phyloP scores from a whole-genome alignment of 2,329 filamentous ascomycete species.

The Beauveria scarabaeidicola region DNA sequence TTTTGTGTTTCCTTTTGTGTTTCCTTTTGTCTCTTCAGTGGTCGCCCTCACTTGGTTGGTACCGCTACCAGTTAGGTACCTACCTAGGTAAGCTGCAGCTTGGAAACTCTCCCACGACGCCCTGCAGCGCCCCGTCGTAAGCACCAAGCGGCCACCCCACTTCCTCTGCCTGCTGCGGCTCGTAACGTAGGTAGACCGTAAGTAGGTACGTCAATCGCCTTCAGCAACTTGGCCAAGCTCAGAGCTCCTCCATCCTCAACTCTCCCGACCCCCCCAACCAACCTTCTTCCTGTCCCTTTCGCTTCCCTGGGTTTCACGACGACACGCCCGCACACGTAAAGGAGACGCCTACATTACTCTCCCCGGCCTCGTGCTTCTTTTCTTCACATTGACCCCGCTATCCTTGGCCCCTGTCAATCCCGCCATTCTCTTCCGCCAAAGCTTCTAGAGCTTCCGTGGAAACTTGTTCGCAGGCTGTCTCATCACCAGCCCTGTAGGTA shows the following conservation, averaged over 20 bases:
- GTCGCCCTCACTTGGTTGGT: neutral
- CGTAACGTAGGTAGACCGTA: no score
- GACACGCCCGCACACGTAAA: neutral
- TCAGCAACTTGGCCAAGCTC: conserved; percentile 7
- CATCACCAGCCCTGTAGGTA: conserved; percentile 7
- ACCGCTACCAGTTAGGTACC: no score
- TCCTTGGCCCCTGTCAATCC: neutral
- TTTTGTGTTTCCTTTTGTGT: no score
- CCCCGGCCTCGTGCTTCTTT: neutral
- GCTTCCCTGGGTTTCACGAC: neutral
- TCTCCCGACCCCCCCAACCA: neutral
- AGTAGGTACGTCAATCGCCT: conserved; percentile 6
- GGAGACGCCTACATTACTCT: neutral
- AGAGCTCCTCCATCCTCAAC: conserved; percentile 5
- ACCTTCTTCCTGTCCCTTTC: neutral
- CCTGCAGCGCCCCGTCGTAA: neutral
- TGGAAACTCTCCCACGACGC: neutral
- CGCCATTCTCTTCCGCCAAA: conserved; percentile 1
- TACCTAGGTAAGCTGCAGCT: neutral
- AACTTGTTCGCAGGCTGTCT: conserved; percentile 4
- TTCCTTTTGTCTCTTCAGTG: neutral
- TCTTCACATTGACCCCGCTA: neutral
- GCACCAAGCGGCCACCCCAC: conserved; percentile 8
- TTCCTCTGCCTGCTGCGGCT: conserved; percentile 7
- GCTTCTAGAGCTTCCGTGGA: conserved; percentile 10